Base-by-base conservation (phyloP, 805 yeast species). In the Candida ortonii region DNA sequence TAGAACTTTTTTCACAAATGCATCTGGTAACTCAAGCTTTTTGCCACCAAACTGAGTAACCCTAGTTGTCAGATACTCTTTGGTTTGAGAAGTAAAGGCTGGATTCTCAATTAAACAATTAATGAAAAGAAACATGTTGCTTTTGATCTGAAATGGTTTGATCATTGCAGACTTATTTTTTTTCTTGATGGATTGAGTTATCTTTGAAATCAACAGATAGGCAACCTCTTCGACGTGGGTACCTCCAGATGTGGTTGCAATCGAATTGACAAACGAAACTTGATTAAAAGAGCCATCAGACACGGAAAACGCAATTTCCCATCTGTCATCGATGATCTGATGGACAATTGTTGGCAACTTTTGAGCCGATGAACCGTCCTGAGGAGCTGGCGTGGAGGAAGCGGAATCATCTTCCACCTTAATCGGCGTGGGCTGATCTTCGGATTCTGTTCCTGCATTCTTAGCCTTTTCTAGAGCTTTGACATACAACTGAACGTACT, bases 221-320 rank as follows among this genome's bases (percentile, higher is more conserved):
- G 94, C 69, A 19, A 89, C 72, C 55, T 81, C 78, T 47, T 82
- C 88, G 22, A 88, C 94, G 59, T 93, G 98, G 0, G 98, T 84
- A 49, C 98, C 98, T 41, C 98, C 98, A 1, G 90, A 67, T 0
- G 97, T 90, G 0, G 98, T 93, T 1, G 98, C 98, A 57, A 93
- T 93, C 6, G 97, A 88, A 58, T 93, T 93, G 11, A 93, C 98
- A 64, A 93, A 93, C 22, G 97, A 89, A 26, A 93, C 93, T 59
- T 93, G 98, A 50, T 86, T 85, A 62, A 93, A 93, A 2, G 75
- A 64, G 4, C 89, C 90, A 52, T 88, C 96, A 26, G 97, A 84
- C 4, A 88, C 83, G 1, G 95, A 90, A 65, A 93, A 90, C 0
- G 95, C 98, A 41, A 93, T 61, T 60, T 93, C 98, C 98, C 98